A percentile compares a stretch with the other conserved stretches of the same genome.
These are phyloP conservation scores for Paramecium octaurelia DNA, from an alignment of 73 alveolate genomes.

Conservation along the genomic window DNA sequence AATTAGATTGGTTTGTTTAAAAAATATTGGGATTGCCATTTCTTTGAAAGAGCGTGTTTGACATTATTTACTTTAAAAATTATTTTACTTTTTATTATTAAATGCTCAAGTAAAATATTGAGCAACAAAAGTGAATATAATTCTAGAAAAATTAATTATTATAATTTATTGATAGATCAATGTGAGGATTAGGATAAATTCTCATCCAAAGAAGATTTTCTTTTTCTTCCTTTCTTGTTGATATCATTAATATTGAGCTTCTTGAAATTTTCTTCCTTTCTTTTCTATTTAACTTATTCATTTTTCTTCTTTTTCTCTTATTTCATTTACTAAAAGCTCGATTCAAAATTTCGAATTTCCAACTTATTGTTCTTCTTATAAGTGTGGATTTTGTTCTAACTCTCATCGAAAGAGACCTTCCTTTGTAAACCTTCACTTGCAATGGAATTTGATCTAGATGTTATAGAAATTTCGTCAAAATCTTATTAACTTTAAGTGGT, in stretches of 20 bases:
- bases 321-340: neutral
- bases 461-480: neutral
- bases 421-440: neutral
- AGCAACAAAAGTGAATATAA: neutral
- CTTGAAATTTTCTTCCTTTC: constrained; percentile 43
- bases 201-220: constrained; percentile 44
- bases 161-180: neutral
- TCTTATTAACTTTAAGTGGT: neutral
- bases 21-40: neutral
- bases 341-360: neutral
- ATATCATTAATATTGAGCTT: constrained; percentile 28
- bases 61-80: neutral
- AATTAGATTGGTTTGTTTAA: neutral
- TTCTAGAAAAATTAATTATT: neutral
- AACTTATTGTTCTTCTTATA: neutral
- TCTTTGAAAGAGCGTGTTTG: neutral
- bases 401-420: constrained; percentile 36
- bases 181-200: constrained; percentile 11
- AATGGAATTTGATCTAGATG: neutral
- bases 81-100: neutral
- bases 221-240: constrained; percentile 18
- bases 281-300: constrained; percentile 1
- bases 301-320: constrained; percentile 5
- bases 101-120: neutral
- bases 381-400: neutral